These are phyloP conservation scores for Scedosporium aurantiacum DNA, from an alignment of 2,329 filamentous ascomycete genomes.

Conservation along the genomic window DNA sequence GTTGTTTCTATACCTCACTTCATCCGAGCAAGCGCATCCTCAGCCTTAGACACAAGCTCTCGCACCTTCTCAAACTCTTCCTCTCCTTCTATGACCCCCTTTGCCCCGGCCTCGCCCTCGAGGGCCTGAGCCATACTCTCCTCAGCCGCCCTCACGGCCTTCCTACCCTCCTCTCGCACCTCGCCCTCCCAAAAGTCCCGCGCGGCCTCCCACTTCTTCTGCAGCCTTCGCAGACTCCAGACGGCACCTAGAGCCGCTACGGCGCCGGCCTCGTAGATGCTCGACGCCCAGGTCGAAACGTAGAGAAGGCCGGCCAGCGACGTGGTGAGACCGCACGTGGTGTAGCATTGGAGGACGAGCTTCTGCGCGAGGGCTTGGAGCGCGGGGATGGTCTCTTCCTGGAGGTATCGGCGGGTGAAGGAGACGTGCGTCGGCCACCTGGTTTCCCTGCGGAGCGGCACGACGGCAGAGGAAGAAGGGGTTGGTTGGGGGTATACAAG, in stretches of 20 bases:
- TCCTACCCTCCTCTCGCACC: conserved; percentile 55
- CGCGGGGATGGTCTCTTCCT: conserved; percentile 55
- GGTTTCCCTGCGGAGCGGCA: conserved; percentile 13
- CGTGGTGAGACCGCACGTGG: conserved; percentile 54
- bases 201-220: conserved; percentile 51
- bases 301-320: conserved; percentile 46
- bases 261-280: conserved; percentile 50
- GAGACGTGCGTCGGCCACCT: conserved; percentile 70
- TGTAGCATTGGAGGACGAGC: conserved; percentile 64
- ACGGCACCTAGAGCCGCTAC: conserved; percentile 50
- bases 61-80: conserved; percentile 28
- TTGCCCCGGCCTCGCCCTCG: conserved; percentile 17
- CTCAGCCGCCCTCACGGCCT: conserved; percentile 47
- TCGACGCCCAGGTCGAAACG: conserved; percentile 39
- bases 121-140: conserved; percentile 38
- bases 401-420: conserved; percentile 54
- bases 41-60: conserved; percentile 36
- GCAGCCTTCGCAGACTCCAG: conserved; percentile 47
- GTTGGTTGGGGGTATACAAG: neutral
- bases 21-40: conserved; percentile 35
- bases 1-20: conserved; percentile 20
- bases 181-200: conserved; percentile 53
- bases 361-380: conserved; percentile 63
- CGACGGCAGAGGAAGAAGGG: neutral
- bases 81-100: conserved; percentile 13